These are phyloP conservation scores for Leccinum pseudoinsigne DNA, from an alignment of 1,284 basidiomycete genomes.

Conservation along the genomic window DNA sequence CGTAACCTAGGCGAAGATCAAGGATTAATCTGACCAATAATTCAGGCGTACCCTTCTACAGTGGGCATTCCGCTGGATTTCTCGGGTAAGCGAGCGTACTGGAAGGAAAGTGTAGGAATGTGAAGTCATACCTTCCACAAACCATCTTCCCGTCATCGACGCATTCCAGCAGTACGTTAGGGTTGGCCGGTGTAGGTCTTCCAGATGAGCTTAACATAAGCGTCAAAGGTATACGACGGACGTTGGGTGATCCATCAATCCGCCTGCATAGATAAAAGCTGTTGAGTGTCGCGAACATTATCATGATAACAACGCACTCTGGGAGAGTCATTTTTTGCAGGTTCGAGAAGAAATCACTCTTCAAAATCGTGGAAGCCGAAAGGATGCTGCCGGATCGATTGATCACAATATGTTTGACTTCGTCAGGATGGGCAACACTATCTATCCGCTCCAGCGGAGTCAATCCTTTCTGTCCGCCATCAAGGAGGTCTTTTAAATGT, in stretches of 20 bases:
- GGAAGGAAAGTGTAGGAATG: not conserved
- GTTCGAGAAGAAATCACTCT: constrained; percentile 96
- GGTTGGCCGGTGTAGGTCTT: constrained; percentile 33
- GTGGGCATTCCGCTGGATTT: constrained; percentile 81
- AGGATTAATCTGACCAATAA: not conserved
- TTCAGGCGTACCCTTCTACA: constrained; percentile 65
- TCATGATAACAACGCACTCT: constrained; percentile 57
- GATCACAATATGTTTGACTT: constrained; percentile 82
- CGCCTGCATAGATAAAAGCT: constrained; percentile 49
- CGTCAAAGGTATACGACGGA: constrained; percentile 76
- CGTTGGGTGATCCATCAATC: constrained; percentile 93
- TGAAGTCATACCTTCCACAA: constrained; percentile 70
- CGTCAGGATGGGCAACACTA: constrained; percentile 85
- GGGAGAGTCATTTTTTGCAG: constrained; percentile 94
- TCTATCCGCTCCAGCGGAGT: constrained; percentile 84
- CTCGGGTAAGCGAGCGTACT: constrained; percentile 11
- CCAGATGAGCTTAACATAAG: constrained; percentile 43
- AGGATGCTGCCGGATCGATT: constrained; percentile 87
- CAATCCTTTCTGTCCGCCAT: constrained; percentile 79
- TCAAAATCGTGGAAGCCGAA: constrained; percentile 92
- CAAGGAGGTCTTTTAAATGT: constrained; percentile 92
- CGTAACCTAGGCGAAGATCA: constrained; percentile 58
- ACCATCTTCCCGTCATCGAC: constrained; percentile 62
- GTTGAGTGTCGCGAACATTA: constrained; percentile 3
- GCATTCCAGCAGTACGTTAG: constrained; percentile 37